Base-by-base conservation (phyloP, 768 basidiomycete genomes). In the Mycena haematopus region DNA sequence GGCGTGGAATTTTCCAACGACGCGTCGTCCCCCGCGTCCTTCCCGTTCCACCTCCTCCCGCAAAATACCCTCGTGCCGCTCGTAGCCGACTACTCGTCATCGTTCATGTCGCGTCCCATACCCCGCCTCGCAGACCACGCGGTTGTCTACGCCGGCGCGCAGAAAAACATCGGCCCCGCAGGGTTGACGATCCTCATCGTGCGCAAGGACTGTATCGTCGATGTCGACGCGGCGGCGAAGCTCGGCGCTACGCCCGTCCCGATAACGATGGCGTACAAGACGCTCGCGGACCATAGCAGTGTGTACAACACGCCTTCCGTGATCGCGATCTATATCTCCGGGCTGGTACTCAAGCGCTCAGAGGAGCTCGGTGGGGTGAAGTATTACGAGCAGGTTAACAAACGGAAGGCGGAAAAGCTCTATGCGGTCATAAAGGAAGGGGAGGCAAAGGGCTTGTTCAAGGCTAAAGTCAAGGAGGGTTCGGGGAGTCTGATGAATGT, bases 101-200 rank as follows among this genome's bases (percentile, higher is more conserved):
- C 95, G 40, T 98, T 99, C 85, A 92, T 99, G 88, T 93, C 92
- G 54, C 86, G 96, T 22, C 92, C 92, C 45, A 98, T 99, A 73
- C 91, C 91, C 13, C 85, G 84, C 65, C 82, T 98, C 62, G 88
- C 87, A 29, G 92, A 92, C 75, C 95, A 98, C 75, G 96, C 95
- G 5, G 82, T 99, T 71, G 91, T 99, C 70, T 99, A 90, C 73
- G 97, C 96, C 8, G 97, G 97, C 50, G 97, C 92, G 24, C 97
- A 99, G 78, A 99, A 99, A 82, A 99, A 99, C 75, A 79, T 99
- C 53, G 96, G 96, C 9, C 97, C 97, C 2, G 89, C 97, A 0
- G 97, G 97, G 1, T 79, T 97, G 24, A 95, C 94, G 15, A 85
- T 99, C 74, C 79, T 96, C 69, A 97, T 99, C 77, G 93, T 98